phyloP scores from a whole-genome alignment of 768 basidiomycete species.

The Candolleomyces eurysporus region DNA sequence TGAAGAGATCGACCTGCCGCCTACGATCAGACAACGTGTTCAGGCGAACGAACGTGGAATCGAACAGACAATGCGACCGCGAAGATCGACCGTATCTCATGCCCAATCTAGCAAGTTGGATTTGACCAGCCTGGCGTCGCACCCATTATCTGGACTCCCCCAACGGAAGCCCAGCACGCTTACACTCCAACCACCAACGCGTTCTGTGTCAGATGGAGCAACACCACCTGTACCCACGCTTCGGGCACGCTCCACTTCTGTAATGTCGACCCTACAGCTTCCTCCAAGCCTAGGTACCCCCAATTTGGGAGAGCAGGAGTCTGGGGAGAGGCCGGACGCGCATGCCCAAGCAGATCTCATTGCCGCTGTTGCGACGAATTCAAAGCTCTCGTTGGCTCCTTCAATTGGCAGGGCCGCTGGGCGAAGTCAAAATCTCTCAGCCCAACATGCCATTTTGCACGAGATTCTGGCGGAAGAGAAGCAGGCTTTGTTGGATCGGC shows the following conservation, averaged over 20 bases:
- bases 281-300: conserved; percentile 26
- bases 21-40: conserved; percentile 51
- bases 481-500: conserved; percentile 48
- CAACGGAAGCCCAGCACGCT: conserved; percentile 28
- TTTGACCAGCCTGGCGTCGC: conserved; percentile 9
- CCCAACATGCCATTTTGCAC: conserved; percentile 61
- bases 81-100: conserved; percentile 25
- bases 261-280: conserved; percentile 33
- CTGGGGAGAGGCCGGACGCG: conserved; percentile 38
- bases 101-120: neutral
- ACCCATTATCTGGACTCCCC: no score
- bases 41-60: conserved; percentile 45
- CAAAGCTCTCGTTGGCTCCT: conserved; percentile 33
- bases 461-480: conserved; percentile 74
- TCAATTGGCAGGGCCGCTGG: conserved; percentile 11
- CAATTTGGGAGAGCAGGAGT: conserved; percentile 31
- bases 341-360: conserved; percentile 46
- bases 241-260: conserved; percentile 34
- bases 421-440: conserved; percentile 44
- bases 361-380: conserved; percentile 30
- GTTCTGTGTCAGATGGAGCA: conserved; percentile 30
- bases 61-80: conserved; percentile 38
- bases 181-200: conserved; percentile 18
- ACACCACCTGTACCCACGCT: conserved; percentile 2
- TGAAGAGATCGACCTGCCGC: conserved; percentile 63